Evolutionary conservation across 1,284 basidiomycete genomes (phyloP).

Genomic region (Waitea zeae): DNA sequence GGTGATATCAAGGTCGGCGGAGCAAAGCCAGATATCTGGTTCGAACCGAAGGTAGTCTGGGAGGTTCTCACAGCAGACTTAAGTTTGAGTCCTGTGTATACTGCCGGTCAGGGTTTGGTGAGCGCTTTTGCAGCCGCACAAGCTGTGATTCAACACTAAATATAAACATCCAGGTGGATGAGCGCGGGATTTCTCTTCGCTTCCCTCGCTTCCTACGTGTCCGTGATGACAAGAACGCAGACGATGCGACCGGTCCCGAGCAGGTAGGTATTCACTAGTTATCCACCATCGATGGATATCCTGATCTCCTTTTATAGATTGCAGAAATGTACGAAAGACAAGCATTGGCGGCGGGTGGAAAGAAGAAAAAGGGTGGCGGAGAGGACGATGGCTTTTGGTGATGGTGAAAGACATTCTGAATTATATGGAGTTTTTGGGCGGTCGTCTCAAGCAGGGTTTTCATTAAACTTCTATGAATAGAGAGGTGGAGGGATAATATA

Average conservation of each 20-base stretch:
- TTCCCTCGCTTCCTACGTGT: slow-evolving; percentile 91
- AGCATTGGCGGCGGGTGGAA: slow-evolving; percentile 57
- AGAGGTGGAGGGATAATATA: too few relatives aligned
- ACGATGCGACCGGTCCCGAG: slow-evolving; percentile 86
- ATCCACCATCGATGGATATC: not conserved
- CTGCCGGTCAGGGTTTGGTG: slow-evolving; percentile 92
- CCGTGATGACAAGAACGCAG: slow-evolving; percentile 84
- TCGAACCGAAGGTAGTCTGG: slow-evolving; percentile 93
- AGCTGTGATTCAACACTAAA: too few relatives aligned
- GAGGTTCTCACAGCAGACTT: slow-evolving; percentile 96
- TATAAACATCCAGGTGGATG: slow-evolving; percentile 62
- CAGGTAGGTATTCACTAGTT: slow-evolving; percentile 33
- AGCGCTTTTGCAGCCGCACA: too few relatives aligned
- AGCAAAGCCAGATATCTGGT: slow-evolving; percentile 89
- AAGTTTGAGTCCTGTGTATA: slow-evolving; percentile 92
- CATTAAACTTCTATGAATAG: too few relatives aligned
- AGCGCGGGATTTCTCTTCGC: slow-evolving; percentile 83
- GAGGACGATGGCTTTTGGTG: slow-evolving; percentile 86
- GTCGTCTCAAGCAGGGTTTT: too few relatives aligned
- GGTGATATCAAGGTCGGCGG: slow-evolving; percentile 74
- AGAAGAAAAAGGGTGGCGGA: slow-evolving; percentile 52
- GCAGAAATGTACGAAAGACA: slow-evolving; percentile 93
- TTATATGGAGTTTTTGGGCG: too few relatives aligned
- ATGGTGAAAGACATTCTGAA: too few relatives aligned
- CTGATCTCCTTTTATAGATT: slow-evolving; percentile 55